Percentiles rank a stretch among this genome's conserved stretches.
These are phyloP conservation scores for Rhodotorula kratochvilovae DNA, from an alignment of 768 basidiomycete species.

Conservation along the genomic window DNA sequence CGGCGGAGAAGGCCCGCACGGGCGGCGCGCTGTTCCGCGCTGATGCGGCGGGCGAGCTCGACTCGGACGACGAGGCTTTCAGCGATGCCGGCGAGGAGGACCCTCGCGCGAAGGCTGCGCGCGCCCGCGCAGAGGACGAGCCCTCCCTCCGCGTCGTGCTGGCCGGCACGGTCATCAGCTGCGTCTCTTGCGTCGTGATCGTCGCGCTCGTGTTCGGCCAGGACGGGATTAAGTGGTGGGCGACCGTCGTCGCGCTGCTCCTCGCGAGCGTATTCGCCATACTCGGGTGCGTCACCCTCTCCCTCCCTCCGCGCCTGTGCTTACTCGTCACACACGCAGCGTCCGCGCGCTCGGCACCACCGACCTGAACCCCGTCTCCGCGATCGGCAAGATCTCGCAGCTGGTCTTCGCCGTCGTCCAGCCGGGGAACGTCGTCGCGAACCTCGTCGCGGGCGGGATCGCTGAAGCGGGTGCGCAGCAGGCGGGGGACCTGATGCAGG, in stretches of 20 bases:
- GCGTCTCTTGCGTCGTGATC: slow-evolving; percentile 65
- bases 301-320: neutral
- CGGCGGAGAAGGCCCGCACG: slow-evolving; percentile 89
- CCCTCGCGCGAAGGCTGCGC: neutral
- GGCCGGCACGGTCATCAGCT: slow-evolving; percentile 61
- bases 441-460: slow-evolving; percentile 95
- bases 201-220: slow-evolving; percentile 86
- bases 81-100: slow-evolving; percentile 33
- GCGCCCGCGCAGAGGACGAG: slow-evolving; percentile 48
- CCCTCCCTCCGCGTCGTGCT: slow-evolving; percentile 76
- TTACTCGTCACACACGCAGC: slow-evolving; percentile 48
- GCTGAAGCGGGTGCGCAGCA: slow-evolving; percentile 92
- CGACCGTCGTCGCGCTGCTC: slow-evolving; percentile 75
- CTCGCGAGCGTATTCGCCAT: slow-evolving; percentile 79
- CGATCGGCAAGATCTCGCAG: slow-evolving; percentile 90
- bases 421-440: slow-evolving; percentile 78
- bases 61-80: slow-evolving; percentile 37
- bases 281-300: slow-evolving; percentile 61
- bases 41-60: slow-evolving; percentile 22
- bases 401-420: slow-evolving; percentile 82
- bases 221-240: slow-evolving; percentile 93
- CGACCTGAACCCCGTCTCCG: slow-evolving; percentile 73
- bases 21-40: slow-evolving; percentile 61
- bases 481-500: slow-evolving; percentile 98
- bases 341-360: slow-evolving; percentile 94